Percentiles rank a stretch among this genome's conserved stretches.
Conservation (phyloP, 805 yeast genomes). For the Debaryomyces tyrocola region DNA sequence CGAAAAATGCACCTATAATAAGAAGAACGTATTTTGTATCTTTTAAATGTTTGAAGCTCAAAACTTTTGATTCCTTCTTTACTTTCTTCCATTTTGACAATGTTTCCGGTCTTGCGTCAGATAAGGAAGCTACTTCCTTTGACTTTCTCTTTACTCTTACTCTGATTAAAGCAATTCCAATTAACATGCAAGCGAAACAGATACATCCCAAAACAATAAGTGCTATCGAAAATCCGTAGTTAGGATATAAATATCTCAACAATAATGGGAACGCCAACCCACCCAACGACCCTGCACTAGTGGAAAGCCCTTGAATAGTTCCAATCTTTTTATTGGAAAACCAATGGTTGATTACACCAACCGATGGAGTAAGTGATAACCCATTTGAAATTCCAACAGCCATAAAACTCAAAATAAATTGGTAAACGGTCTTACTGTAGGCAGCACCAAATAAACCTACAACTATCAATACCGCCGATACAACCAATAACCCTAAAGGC, state of each 20-base stretch:
- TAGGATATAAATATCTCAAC: constrained; percentile 43
- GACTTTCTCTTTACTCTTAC: constrained; percentile 20
- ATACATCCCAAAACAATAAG: constrained; percentile 46
- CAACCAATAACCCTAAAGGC: constrained; percentile 43
- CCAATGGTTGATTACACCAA: constrained; percentile 68
- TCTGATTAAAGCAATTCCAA: constrained; percentile 25
- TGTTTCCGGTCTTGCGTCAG: not conserved
- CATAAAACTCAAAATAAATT: constrained; percentile 53
- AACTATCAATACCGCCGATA: constrained; percentile 44
- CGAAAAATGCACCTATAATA: constrained; percentile 41
- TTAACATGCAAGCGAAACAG: constrained; percentile 24
- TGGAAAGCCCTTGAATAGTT: constrained; percentile 53
- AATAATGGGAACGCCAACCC: constrained; percentile 62
- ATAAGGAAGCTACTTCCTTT: not conserved
- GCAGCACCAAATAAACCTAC: constrained; percentile 58
- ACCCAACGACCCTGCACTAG: constrained; percentile 68
- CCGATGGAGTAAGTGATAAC: constrained; percentile 56
- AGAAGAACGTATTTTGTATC: constrained; percentile 36
- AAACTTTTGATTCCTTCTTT: not conserved
- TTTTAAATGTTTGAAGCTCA: constrained; percentile 29
- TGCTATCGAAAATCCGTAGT: constrained; percentile 62
- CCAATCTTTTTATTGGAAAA: constrained; percentile 49
- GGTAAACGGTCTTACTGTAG: constrained; percentile 50
- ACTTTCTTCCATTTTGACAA: not conserved
- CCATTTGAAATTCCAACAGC: constrained; percentile 61